Base-by-base conservation (phyloP, 306 rosid species). In the Rubus idaeus region DNA sequence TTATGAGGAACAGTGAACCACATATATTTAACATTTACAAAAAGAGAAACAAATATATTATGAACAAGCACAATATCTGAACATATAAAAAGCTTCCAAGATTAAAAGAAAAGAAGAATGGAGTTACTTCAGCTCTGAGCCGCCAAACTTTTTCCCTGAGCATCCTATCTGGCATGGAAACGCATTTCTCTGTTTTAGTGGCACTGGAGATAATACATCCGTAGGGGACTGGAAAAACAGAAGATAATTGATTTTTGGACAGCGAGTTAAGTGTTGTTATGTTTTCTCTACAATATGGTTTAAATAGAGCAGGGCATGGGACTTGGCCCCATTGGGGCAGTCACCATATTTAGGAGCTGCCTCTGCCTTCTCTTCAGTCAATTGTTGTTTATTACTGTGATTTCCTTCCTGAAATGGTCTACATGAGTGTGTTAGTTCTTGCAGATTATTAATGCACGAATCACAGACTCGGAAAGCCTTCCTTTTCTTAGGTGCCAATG, bases 381-480 rank as follows among this genome's bases (percentile, higher is more conserved):
- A 60, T 50, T 68, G 67, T 74, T 84, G 84, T 69, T 71, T 83
- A 18, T 79, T 44, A 45, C 69, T 76, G 65, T 44, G 52, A 76
- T 44, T 74, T 70, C 82, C 83, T 21, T 50, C 80, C 68, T 85
- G 84, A 10, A 83, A 67, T 49, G 69, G 58, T 77, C 65, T 78
- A 63, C 39, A 65, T 39, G 83, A 72, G 64, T 77, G 68, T 53
- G 73, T n/a, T 56, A 72, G 73, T 51, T 86, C 82, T 77, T 83
- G 87, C 74, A 86, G 74, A 75, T 79, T 85, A 68, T 79, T 75
- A 64, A 89, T 91, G 84, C 98, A 93, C 10, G 70, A 83, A 82
- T 91, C 91, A 77, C 98, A 93, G 37, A 93, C 98, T 55, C 98
- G 90, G 68, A 79, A 91, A 20, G 89, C 89, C 87, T 91, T 93